These are phyloP conservation scores for Sporothrix brasiliensis DNA, from an alignment of 2,329 filamentous ascomycete genomes.

Conservation along the genomic window DNA sequence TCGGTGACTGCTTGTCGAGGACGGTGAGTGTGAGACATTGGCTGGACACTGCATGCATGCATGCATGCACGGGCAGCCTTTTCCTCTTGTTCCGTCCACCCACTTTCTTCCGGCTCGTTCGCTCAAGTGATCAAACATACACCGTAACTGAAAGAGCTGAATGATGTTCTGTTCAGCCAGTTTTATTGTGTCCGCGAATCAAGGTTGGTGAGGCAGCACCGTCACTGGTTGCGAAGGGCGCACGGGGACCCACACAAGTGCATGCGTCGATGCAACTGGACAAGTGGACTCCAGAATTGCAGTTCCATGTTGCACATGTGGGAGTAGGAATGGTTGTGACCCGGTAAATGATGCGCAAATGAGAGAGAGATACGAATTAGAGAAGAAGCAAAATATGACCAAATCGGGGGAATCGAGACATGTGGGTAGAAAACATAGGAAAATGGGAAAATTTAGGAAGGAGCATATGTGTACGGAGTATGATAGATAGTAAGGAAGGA, in stretches of 20 bases:
- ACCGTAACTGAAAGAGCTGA: background rate
- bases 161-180: background rate
- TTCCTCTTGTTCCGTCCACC: background rate
- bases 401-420: background rate
- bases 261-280: conserved; percentile 3
- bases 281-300: background rate
- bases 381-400: background rate
- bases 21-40: conserved; percentile 26
- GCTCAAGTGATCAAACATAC: background rate
- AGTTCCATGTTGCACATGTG: background rate
- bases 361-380: background rate
- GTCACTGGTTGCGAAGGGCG: conserved; percentile 9
- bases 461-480: background rate
- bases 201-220: background rate
- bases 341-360: background rate
- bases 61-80: background rate
- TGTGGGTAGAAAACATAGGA: background rate
- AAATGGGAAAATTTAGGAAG: background rate
- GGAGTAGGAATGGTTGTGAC: background rate
- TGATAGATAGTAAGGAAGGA: background rate
- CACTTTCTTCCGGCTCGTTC: background rate
- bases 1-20: background rate
- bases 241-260: conserved; percentile 20
- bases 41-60: background rate
- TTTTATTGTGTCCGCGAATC: no score